Conservation (phyloP, 805 yeast species). For the Kregervanrija fluxuum region DNA sequence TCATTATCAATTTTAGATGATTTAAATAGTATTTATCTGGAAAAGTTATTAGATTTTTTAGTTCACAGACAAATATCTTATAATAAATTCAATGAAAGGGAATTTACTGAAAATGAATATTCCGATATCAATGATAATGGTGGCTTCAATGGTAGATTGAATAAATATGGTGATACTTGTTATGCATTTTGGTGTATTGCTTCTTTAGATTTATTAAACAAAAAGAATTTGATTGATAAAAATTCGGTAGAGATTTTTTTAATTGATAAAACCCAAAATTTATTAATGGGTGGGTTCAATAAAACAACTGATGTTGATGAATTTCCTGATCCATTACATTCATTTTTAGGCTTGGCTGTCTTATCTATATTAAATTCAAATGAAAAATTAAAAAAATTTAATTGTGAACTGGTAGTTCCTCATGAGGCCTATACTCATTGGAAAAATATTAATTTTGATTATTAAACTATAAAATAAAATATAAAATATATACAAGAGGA, state of each 20-base stretch:
- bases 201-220: constrained; percentile 39
- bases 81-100: constrained; percentile 23
- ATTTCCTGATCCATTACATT: constrained; percentile 62
- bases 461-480: not conserved
- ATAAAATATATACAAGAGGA: not conserved
- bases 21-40: constrained; percentile 19
- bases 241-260: constrained; percentile 36
- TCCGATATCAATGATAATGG: constrained; percentile 52
- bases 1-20: constrained; percentile 38
- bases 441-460: constrained; percentile 7
- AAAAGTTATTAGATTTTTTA: constrained; percentile 49
- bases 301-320: constrained; percentile 50
- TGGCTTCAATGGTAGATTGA: constrained; percentile 82
- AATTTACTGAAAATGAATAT: constrained; percentile 21
- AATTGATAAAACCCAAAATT: constrained; percentile 50
- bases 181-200: constrained; percentile 80
- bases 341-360: constrained; percentile 54
- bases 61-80: constrained; percentile 53
- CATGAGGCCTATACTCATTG: constrained; percentile 13
- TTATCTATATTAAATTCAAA: constrained; percentile 30
- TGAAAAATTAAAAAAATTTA: constrained; percentile 8
- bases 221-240: constrained; percentile 27
- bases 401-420: constrained; percentile 20
- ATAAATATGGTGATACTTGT: constrained; percentile 81
- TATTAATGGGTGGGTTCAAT: constrained; percentile 67